These are phyloP conservation scores for Barnettozyma sucrosica DNA, from an alignment of 805 yeast genomes.

Conservation along the genomic window DNA sequence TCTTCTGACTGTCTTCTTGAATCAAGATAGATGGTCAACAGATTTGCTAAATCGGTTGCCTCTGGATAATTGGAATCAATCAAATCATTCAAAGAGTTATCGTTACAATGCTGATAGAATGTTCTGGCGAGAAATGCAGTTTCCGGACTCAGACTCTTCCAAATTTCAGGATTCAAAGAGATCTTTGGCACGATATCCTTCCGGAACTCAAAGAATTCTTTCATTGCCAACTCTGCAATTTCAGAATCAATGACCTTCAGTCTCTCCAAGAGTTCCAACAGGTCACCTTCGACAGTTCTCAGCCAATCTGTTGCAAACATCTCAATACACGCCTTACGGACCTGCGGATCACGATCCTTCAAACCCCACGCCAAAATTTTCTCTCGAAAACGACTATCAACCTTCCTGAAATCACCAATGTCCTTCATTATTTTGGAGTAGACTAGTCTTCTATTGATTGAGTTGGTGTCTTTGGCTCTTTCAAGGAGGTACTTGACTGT, in stretches of 20 bases:
- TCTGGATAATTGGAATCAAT: conserved; percentile 76
- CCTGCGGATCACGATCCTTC: conserved; percentile 75
- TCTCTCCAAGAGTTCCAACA: conserved; percentile 64
- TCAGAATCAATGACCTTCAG: conserved; percentile 64
- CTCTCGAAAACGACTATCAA: conserved; percentile 55
- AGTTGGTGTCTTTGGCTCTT: conserved; percentile 76
- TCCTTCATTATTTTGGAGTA: conserved; percentile 64
- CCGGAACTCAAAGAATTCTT: conserved; percentile 52
- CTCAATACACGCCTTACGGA: conserved; percentile 62
- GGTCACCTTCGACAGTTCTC: conserved; percentile 57
- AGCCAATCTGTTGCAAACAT: conserved; percentile 75
- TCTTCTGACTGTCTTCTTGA: conserved; percentile 32
- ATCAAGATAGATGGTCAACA: conserved; percentile 50
- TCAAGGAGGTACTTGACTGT: conserved; percentile 61
- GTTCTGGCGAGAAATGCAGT: conserved; percentile 65
- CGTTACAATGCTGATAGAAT: conserved; percentile 58
- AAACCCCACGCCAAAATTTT: conserved; percentile 77
- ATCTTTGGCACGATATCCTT: conserved; percentile 58
- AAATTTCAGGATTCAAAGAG: conserved; percentile 56
- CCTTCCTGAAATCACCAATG: conserved; percentile 54
- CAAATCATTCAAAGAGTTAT: conserved; percentile 43
- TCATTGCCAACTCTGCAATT: conserved; percentile 63
- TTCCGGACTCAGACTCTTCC: conserved; percentile 70
- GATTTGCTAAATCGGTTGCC: conserved; percentile 60
- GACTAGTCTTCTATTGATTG: conserved; percentile 65